Percentiles rank a stretch among this genome's conserved stretches.
These are phyloP conservation scores for Gastrolobium bilobum DNA, from an alignment of 306 rosid genomes.

Conservation along the genomic window DNA sequence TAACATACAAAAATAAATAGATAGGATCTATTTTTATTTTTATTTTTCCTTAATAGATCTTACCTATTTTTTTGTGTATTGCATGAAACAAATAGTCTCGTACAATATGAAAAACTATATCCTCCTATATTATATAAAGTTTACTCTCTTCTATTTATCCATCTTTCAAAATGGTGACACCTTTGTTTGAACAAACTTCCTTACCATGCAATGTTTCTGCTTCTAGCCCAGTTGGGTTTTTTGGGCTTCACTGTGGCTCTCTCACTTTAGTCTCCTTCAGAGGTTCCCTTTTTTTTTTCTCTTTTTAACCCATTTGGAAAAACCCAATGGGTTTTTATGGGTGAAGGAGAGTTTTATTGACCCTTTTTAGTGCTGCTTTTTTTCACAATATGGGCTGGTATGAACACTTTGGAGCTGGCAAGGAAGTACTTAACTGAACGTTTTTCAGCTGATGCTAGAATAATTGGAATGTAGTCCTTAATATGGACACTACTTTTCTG, in stretches of 20 bases:
- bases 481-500: slow-evolving; percentile 24
- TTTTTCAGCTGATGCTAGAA: slow-evolving; percentile 53
- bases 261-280: slow-evolving; percentile 44
- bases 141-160: slow-evolving; percentile 19
- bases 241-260: slow-evolving; percentile 46
- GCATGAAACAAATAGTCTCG: too few species aligned
- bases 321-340: slow-evolving; percentile 57
- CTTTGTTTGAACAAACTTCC: slow-evolving; percentile 27
- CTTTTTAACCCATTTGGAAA: slow-evolving; percentile 59
- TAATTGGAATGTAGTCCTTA: slow-evolving; percentile 49
- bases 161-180: slow-evolving; percentile 25
- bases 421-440: slow-evolving; percentile 35
- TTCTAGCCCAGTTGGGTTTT: slow-evolving; percentile 50
- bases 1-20: too few species aligned
- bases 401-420: slow-evolving; percentile 45
- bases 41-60: too few species aligned
- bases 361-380: slow-evolving; percentile 55
- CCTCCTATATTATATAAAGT: not conserved
- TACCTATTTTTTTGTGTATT: too few species aligned
- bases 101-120: too few species aligned
- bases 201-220: not conserved
- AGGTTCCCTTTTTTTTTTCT: slow-evolving; percentile 17
- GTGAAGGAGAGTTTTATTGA: slow-evolving; percentile 57
- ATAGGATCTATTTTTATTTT: too few species aligned
- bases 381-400: slow-evolving; percentile 48